Evolutionary conservation across 495 filamentous ascomycete species (phyloP).

Genomic region (Aspergillus ellipticus): DNA sequence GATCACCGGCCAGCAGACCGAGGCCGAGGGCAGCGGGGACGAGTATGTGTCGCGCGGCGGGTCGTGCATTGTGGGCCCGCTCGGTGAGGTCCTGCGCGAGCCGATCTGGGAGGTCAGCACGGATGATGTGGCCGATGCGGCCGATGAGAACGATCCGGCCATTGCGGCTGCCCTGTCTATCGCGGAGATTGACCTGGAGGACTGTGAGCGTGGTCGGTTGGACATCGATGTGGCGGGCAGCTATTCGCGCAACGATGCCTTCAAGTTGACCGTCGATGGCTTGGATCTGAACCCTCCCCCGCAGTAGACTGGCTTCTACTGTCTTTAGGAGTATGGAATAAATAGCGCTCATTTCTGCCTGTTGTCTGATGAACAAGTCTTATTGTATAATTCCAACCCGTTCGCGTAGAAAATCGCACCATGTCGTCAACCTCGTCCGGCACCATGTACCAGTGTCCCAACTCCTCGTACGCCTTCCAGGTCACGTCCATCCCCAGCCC

Average conservation of each 20-base stretch:
- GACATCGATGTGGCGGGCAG: constrained; percentile 72
- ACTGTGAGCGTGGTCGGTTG: constrained; percentile 57
- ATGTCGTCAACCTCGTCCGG: no score
- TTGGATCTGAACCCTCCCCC: constrained; percentile 69
- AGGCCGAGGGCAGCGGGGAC: constrained; percentile 5
- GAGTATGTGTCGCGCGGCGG: constrained; percentile 55
- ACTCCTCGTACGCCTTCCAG: no score
- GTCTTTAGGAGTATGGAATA: no score
- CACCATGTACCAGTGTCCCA: no score
- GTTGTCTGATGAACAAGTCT: no score
- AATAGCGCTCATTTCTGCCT: no score
- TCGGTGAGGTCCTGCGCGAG: constrained; percentile 72
- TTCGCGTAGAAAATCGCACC: no score
- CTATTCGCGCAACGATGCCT: constrained; percentile 80
- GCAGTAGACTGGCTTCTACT: not conserved
- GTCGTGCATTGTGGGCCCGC: constrained; percentile 74
- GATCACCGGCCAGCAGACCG: constrained; percentile 34
- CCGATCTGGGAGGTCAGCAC: constrained; percentile 73
- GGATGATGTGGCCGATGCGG: constrained; percentile 43
- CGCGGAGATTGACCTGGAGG: constrained; percentile 57
- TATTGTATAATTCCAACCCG: no score
- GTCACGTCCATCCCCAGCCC: no score
- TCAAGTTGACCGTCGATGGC: constrained; percentile 72
- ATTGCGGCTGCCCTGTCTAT: constrained; percentile 37
- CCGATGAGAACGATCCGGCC: not conserved